Conservation (phyloP, 139 green algal species). For the Astrephomene gubernaculifera region DNA sequence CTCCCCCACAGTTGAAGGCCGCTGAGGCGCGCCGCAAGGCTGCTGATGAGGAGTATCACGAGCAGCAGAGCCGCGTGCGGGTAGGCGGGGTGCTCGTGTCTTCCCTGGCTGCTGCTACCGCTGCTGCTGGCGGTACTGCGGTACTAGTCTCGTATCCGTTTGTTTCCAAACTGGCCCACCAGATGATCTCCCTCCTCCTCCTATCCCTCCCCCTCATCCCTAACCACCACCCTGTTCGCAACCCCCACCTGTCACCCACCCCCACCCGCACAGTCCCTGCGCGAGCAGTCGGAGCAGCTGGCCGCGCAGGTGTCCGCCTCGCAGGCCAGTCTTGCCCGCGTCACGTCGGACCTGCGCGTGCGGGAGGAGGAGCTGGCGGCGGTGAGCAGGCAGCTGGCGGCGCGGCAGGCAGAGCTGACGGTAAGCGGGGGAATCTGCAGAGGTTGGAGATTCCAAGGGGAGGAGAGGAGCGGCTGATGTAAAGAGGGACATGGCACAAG, state of each 20-base stretch:
- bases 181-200: too few species aligned
- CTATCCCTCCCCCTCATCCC: too few species aligned
- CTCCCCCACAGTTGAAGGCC: not conserved
- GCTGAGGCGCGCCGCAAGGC: not conserved
- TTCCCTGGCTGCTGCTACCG: too few species aligned
- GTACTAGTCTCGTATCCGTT: too few species aligned
- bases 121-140: too few species aligned
- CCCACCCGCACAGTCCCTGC: constrained; percentile 7
- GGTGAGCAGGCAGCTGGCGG: constrained; percentile 38
- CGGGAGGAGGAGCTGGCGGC: constrained; percentile 38
- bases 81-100: too few species aligned
- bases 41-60: constrained; percentile 43
- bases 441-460: too few species aligned
- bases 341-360: constrained; percentile 21
- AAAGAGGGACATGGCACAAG: too few species aligned
- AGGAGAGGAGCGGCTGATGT: too few species aligned
- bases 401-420: constrained; percentile 25
- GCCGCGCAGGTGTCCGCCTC: constrained; percentile 43
- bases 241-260: not conserved
- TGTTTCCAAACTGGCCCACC: too few species aligned
- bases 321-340: constrained; percentile 6
- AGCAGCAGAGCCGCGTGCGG: constrained; percentile 27
- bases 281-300: constrained; percentile 39
- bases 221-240: too few species aligned
- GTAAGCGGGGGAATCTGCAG: too few species aligned